Conservation (phyloP, 2,329 filamentous ascomycete species). For the Fusarium coffeatum region DNA sequence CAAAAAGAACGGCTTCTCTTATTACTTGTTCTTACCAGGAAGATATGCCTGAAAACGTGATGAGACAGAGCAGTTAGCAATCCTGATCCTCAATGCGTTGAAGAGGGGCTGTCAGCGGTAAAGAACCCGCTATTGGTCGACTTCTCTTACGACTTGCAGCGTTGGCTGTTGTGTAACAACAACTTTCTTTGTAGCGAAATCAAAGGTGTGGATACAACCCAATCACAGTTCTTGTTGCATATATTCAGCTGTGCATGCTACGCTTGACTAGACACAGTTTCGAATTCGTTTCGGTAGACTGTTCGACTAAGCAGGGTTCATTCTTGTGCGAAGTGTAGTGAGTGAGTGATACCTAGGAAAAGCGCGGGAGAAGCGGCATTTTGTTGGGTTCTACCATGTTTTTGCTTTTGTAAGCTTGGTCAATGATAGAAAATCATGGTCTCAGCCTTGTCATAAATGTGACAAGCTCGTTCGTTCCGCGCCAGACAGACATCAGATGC, state of each 20-base stretch:
- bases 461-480: conserved; percentile 1
- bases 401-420: background rate
- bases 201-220: conserved; percentile 21
- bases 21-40: background rate
- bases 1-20: background rate
- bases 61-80: conserved; percentile 33
- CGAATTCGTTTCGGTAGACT: conserved; percentile 28
- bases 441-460: conserved; percentile 9
- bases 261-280: conserved; percentile 35
- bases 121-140: conserved; percentile 25
- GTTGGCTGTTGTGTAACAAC: conserved; percentile 38
- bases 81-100: conserved; percentile 25
- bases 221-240: conserved; percentile 21
- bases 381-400: background rate
- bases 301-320: conserved; percentile 10
- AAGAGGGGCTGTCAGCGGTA: conserved; percentile 24
- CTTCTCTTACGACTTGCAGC: conserved; percentile 21
- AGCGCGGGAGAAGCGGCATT: background rate
- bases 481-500: background rate
- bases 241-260: conserved; percentile 32
- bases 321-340: conserved; percentile 9
- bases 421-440: background rate
- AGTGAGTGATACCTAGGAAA: conserved; percentile 32
- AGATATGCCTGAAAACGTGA: conserved; percentile 22
- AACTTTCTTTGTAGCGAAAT: conserved; percentile 22